phyloP scores from a whole-genome alignment of 805 yeast genomes.

The Cyberlindnera subsufficiens region DNA sequence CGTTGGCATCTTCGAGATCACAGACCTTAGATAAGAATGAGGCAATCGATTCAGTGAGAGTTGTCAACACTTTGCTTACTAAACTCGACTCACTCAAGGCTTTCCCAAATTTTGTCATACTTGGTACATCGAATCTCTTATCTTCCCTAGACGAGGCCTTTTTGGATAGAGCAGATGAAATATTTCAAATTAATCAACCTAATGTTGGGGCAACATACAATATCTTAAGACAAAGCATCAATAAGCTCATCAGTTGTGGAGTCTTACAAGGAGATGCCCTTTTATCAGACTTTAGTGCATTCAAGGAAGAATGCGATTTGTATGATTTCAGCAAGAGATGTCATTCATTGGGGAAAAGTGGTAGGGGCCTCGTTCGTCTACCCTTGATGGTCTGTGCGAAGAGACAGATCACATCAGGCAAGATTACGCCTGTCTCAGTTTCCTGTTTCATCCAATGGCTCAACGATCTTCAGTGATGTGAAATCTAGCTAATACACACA shows the following conservation, averaged over 20 bases:
- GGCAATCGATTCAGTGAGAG: conserved; percentile 36
- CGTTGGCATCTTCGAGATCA: conserved; percentile 36
- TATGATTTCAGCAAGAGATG: conserved; percentile 5
- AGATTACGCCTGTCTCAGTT: neutral
- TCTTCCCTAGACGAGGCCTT: conserved; percentile 38
- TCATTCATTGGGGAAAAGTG: conserved; percentile 6
- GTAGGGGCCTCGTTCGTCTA: conserved; percentile 5
- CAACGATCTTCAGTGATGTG: neutral
- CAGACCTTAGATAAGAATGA: conserved; percentile 31
- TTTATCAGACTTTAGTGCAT: neutral
- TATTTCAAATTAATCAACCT: conserved; percentile 31
- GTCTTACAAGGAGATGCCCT: neutral
- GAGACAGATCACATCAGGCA: neutral
- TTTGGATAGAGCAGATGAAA: conserved; percentile 36
- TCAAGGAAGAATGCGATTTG: neutral
- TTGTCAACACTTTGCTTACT: conserved; percentile 38
- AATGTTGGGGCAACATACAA: conserved; percentile 22
- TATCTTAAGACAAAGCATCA: conserved; percentile 26
- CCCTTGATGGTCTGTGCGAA: conserved; percentile 6
- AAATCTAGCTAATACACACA: no score
- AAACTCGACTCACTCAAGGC: conserved; percentile 34
- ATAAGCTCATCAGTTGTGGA: conserved; percentile 2
- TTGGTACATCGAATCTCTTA: conserved; percentile 37
- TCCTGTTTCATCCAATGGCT: neutral
- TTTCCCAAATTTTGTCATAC: conserved; percentile 28